Evolutionary conservation across 169 alveolate genomes (phyloP), one percentile per base, ranked within the genome.

Genomic region (Perkinsus olseni): DNA sequence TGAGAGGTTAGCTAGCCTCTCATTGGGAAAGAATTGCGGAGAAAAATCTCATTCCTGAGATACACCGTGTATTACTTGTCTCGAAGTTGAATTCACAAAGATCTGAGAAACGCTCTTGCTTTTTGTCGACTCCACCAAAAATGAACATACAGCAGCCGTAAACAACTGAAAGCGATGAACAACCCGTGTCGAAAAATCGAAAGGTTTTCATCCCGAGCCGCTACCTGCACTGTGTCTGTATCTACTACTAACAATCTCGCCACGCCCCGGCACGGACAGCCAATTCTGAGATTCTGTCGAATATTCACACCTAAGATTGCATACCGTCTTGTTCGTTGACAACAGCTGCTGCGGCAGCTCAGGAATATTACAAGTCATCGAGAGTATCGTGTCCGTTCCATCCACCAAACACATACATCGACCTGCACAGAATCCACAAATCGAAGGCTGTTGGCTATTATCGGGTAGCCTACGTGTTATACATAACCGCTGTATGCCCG

Each of bases 361-460:
- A 95, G 91, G 92, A 91, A 96, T 34, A 95, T 74, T 95, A 95
- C 45, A 97, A 92, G 92, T 97, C 98, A 93, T 96, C 98, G 74
- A 97, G 95, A 20, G 98, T 97, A 38, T 96, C 97, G 74, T 96
- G 97, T 0, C 98, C 98, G 93, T 97, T 96, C 98, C 98, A 97
- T 0, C 98, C 98, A 0, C 98, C 98, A 92, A 97, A 97, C 39
- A 97, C 95, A 92, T 92, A 95, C 97, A 96, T 95, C 92, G 82
- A 62, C 82, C 82, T 62, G 17, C 1, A 3, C 31, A 24, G 31
- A 13, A 62, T 62, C 82, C 82, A 62, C 82, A 21, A 0, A 0
- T 62, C 82, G 82, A 11, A 11, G 11, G 50, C 92, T 34, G 92
- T 93, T 94, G 31, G 38, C 37, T 20, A 38, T 38, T 82, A 94